These are phyloP conservation scores for Trichoderma atrobrunneum DNA, from an alignment of 2,329 filamentous ascomycete species.

Conservation along the genomic window DNA sequence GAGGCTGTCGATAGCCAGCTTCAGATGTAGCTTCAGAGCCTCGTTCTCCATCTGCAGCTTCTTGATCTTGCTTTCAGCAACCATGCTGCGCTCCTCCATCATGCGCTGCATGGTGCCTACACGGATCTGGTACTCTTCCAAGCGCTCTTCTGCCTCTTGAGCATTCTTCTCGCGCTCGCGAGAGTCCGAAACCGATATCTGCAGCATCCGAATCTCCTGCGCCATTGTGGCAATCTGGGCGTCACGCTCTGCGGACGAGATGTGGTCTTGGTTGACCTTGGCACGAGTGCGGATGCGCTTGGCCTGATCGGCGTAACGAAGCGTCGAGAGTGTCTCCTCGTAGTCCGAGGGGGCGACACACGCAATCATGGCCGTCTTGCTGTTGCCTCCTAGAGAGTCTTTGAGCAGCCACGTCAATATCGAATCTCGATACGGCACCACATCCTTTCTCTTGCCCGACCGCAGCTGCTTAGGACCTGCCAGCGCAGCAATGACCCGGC, in stretches of 20 bases:
- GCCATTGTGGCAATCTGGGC: slow-evolving; percentile 93
- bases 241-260: slow-evolving; percentile 88
- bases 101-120: slow-evolving; percentile 87
- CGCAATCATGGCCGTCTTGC: slow-evolving; percentile 98
- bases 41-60: slow-evolving; percentile 88
- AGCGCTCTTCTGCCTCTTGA: slow-evolving; percentile 72
- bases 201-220: slow-evolving; percentile 84
- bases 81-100: slow-evolving; percentile 91
- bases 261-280: slow-evolving; percentile 91
- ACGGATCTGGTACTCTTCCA: slow-evolving; percentile 93
- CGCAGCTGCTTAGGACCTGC: slow-evolving; percentile 63
- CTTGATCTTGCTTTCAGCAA: slow-evolving; percentile 91
- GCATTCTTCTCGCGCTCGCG: slow-evolving; percentile 71
- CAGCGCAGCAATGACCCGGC: slow-evolving; percentile 90
- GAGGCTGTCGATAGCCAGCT: slow-evolving; percentile 78
- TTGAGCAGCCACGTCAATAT: slow-evolving; percentile 83
- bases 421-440: slow-evolving; percentile 91
- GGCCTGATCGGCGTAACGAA: slow-evolving; percentile 95
- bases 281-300: slow-evolving; percentile 95
- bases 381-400: slow-evolving; percentile 93
- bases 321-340: slow-evolving; percentile 91
- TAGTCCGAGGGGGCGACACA: slow-evolving; percentile 96
- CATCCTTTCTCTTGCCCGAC: slow-evolving; percentile 56
- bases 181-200: slow-evolving; percentile 69
- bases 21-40: slow-evolving; percentile 80